phyloP scores from a whole-genome alignment of 1,284 basidiomycete genomes.

The Heterobasidion occidentale region DNA sequence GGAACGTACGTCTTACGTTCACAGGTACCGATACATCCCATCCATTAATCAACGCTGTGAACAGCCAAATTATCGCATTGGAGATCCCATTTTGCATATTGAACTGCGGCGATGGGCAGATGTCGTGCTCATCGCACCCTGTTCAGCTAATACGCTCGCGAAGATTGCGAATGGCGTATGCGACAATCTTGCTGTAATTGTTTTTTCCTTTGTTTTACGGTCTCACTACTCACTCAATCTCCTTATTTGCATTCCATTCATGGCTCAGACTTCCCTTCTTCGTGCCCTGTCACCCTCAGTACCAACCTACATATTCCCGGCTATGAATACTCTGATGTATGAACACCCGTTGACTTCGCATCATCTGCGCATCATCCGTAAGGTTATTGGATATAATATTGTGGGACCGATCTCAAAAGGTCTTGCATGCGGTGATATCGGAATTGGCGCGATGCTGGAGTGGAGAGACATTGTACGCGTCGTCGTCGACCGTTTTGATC shows the following conservation, averaged over 20 bases:
- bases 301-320: constrained; percentile 87
- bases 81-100: constrained; percentile 94
- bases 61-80: constrained; percentile 45
- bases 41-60: not conserved
- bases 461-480: constrained; percentile 77
- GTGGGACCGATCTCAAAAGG: constrained; percentile 81
- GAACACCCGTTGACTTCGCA: constrained; percentile 86
- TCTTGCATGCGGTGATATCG: constrained; percentile 90
- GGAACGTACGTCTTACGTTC: constrained; percentile 41
- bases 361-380: constrained; percentile 66
- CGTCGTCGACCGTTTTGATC: constrained; percentile 50
- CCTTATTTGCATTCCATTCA: not conserved
- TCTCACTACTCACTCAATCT: not conserved
- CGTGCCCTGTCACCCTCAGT: constrained; percentile 79
- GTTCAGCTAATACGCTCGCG: constrained; percentile 90
- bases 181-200: constrained; percentile 81
- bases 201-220: not conserved
- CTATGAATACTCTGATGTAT: constrained; percentile 99
- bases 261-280: constrained; percentile 75
- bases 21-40: not conserved
- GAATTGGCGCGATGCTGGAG: constrained; percentile 91
- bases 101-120: constrained; percentile 97
- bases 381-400: constrained; percentile 74
- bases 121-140: constrained; percentile 88
- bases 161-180: constrained; percentile 88